Conservation (phyloP, 192 early-diverging fungal species). For the Lobosporangium transversale region DNA sequence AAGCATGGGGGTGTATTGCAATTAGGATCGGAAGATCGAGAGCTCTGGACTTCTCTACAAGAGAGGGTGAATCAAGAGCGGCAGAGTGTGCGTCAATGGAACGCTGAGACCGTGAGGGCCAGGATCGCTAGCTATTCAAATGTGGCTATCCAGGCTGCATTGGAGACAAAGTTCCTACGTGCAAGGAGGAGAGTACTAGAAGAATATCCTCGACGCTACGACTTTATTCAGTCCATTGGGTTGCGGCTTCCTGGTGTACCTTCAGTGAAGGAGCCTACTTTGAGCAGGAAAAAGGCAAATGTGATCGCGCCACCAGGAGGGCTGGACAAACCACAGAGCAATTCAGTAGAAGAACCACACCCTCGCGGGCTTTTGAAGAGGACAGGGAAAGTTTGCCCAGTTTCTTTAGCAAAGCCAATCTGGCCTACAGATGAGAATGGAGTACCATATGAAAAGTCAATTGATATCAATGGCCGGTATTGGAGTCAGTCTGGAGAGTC, state of each 20-base stretch:
- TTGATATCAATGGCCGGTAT: slow-evolving; percentile 28
- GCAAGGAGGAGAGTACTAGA: slow-evolving; percentile 21
- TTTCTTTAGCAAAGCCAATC: slow-evolving; percentile 30
- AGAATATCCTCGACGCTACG: slow-evolving; percentile 39
- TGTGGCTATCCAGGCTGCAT: slow-evolving; percentile 12
- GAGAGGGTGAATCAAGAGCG: slow-evolving; percentile 33
- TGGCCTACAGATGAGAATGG: slow-evolving; percentile 49
- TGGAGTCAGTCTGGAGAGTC: background rate
- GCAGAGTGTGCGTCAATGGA: slow-evolving; percentile 31
- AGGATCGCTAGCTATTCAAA: slow-evolving; percentile 25
- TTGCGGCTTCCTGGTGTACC: slow-evolving; percentile 21
- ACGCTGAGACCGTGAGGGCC: slow-evolving; percentile 8
- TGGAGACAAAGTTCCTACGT: slow-evolving; percentile 29
- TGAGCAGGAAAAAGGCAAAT: slow-evolving; percentile 1
- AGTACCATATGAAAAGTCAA: slow-evolving; percentile 29
- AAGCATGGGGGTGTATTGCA: slow-evolving; percentile 1
- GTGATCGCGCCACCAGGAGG: background rate
- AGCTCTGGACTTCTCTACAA: slow-evolving; percentile 21
- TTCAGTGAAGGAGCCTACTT: slow-evolving; percentile 24
- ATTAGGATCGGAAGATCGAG: slow-evolving; percentile 20
- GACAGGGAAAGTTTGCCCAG: slow-evolving; percentile 32
- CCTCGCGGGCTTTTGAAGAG: slow-evolving; percentile 24
- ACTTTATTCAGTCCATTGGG: slow-evolving; percentile 35
- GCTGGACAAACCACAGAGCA: background rate
- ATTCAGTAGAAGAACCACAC: background rate